phyloP scores from a whole-genome alignment of 768 basidiomycete genomes.

The Pulveroboletus sp. region DNA sequence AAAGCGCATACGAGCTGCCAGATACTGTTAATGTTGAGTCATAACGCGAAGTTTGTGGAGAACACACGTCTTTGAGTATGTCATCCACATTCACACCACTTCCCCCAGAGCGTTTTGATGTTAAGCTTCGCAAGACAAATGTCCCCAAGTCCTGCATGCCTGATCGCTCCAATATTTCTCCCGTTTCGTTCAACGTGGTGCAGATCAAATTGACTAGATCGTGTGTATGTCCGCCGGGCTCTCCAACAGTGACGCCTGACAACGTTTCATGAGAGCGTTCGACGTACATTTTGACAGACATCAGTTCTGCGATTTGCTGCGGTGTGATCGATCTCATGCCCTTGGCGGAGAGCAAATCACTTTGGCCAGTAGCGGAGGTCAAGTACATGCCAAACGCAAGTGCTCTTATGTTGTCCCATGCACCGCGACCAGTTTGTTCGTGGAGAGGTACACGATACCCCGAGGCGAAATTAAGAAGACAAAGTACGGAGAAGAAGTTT shows the following conservation, averaged over 20 bases:
- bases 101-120: conserved; percentile 33
- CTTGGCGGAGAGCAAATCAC: conserved; percentile 57
- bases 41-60: not conserved
- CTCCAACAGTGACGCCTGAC: conserved; percentile 66
- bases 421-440: conserved; percentile 66
- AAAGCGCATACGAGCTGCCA: conserved; percentile 68
- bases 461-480: conserved; percentile 78
- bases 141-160: conserved; percentile 69
- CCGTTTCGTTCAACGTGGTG: conserved; percentile 65
- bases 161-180: conserved; percentile 49
- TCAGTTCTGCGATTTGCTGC: conserved; percentile 63
- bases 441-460: conserved; percentile 76
- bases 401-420: conserved; percentile 78
- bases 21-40: conserved; percentile 3
- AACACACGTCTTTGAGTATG: conserved; percentile 57
- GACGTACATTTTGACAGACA: conserved; percentile 63
- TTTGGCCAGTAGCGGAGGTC: conserved; percentile 49
- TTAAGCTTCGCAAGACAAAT: conserved; percentile 68
- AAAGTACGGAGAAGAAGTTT: conserved; percentile 73
- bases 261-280: conserved; percentile 69
- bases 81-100: conserved; percentile 44
- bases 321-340: conserved; percentile 55
- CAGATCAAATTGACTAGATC: conserved; percentile 69
- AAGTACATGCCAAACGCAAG: conserved; percentile 71
- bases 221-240: conserved; percentile 69